phyloP scores from a whole-genome alignment of 176 grass and related monocot genomes.

The Phragmites australis region DNA sequence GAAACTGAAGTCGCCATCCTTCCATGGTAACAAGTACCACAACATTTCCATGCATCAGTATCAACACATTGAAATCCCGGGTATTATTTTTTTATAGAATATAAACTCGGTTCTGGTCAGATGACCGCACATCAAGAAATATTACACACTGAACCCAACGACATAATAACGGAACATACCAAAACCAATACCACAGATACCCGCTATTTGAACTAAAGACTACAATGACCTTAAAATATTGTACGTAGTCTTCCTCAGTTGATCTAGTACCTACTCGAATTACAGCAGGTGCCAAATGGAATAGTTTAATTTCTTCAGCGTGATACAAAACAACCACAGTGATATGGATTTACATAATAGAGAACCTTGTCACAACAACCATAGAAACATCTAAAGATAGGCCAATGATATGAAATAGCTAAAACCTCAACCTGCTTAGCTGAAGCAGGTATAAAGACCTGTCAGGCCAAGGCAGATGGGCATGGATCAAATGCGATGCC shows the following conservation, averaged over 20 bases:
- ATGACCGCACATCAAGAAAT: constrained; percentile 37
- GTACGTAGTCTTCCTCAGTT: neutral
- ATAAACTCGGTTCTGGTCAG: constrained; percentile 32
- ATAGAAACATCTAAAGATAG: constrained; percentile 22
- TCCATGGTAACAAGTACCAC: neutral
- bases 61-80: neutral
- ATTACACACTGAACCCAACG: constrained; percentile 29
- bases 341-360: constrained; percentile 37
- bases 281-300: neutral
- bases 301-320: constrained; percentile 17
- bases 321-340: constrained; percentile 25
- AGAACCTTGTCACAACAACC: constrained; percentile 20
- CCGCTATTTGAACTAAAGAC: neutral
- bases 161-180: neutral
- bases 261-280: constrained; percentile 16
- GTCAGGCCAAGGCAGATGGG: constrained; percentile 71
- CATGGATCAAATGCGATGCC: constrained; percentile 78
- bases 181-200: constrained; percentile 28
- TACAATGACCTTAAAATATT: constrained; percentile 1
- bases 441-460: constrained; percentile 16
- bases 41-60: constrained; percentile 1
- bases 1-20: neutral
- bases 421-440: neutral
- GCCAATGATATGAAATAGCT: constrained; percentile 34
- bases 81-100: constrained; percentile 31